A percentile compares a stretch with the other conserved stretches of the same genome.
phyloP scores from a whole-genome alignment of 345 rosid genomes.

The Cochlearia excelsa region DNA sequence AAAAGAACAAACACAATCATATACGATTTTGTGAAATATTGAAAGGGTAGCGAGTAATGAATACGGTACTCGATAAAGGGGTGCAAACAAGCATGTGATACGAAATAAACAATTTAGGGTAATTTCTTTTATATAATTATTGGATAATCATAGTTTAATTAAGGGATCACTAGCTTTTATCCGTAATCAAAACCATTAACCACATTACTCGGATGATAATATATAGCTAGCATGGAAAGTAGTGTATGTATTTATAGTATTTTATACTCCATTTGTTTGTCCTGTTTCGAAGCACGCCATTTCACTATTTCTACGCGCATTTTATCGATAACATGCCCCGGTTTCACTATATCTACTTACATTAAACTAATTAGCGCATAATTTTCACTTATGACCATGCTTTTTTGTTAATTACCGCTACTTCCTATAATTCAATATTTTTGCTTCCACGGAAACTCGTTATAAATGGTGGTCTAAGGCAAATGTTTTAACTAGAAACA shows the following conservation, averaged over 20 bases:
- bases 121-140: neutral
- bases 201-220: conserved; percentile 14
- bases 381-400: conserved; percentile 30
- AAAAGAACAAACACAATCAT: neutral
- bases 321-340: conserved; percentile 17
- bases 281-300: conserved; percentile 28
- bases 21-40: neutral
- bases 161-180: neutral
- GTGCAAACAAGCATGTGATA: conserved; percentile 32
- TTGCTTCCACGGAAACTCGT: conserved; percentile 17
- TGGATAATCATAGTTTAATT: conserved; percentile 25
- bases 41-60: neutral
- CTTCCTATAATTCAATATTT: conserved; percentile 9
- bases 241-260: conserved; percentile 1
- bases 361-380: neutral
- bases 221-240: neutral
- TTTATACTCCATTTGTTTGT: conserved; percentile 7
- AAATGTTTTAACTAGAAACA: neutral
- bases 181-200: conserved; percentile 12
- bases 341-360: neutral
- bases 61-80: conserved; percentile 25
- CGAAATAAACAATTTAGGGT: conserved; percentile 24
- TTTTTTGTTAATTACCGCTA: conserved; percentile 21
- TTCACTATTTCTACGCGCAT: conserved; percentile 10
- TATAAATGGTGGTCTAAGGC: conserved; percentile 7